Evolutionary conservation across 371 early-diverging fungal species (phyloP).

Genomic region (Mortierella sp.): DNA sequence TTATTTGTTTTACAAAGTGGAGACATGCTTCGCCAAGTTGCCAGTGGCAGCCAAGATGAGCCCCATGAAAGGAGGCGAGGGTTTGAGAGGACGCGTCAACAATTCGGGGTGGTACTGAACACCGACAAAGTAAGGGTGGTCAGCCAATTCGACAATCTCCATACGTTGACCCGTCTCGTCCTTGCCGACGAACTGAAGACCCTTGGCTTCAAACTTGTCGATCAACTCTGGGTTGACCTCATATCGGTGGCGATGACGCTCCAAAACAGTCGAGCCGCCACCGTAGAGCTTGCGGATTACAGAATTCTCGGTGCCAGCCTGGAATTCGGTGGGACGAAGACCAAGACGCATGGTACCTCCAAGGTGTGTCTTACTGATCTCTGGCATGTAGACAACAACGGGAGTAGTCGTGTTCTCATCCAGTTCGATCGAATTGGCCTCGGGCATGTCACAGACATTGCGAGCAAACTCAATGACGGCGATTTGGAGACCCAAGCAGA

Average conservation of each 20-base stretch:
- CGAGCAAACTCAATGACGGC: slow-evolving; percentile 99
- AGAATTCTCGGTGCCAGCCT: slow-evolving; percentile 67
- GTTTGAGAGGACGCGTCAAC: slow-evolving; percentile 93
- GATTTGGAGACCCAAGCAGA: slow-evolving; percentile 99
- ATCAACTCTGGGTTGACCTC: slow-evolving; percentile 96
- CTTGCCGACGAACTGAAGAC: slow-evolving; percentile 93
- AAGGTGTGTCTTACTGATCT: slow-evolving; percentile 92
- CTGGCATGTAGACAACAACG: slow-evolving; percentile 98
- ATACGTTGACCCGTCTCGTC: slow-evolving; percentile 96
- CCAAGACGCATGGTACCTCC: slow-evolving; percentile 99
- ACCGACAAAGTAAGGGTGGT: slow-evolving; percentile 98
- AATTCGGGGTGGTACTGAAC: slow-evolving; percentile 99
- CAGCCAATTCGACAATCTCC: slow-evolving; percentile 95
- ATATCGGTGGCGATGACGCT: slow-evolving; percentile 99
- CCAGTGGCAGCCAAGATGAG: slow-evolving; percentile 89
- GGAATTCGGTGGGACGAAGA: slow-evolving; percentile 89
- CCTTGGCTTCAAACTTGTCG: slow-evolving; percentile 83
- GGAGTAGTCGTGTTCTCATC: slow-evolving; percentile 76
- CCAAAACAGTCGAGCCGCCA: slow-evolving; percentile 76
- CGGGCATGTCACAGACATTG: slow-evolving; percentile 90
- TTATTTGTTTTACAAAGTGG: slow-evolving; percentile 20
- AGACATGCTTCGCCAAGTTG: slow-evolving; percentile 56
- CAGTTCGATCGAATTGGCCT: slow-evolving; percentile 92
- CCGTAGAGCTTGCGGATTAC: slow-evolving; percentile 80
- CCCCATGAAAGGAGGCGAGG: slow-evolving; percentile 95